These are phyloP conservation scores for Tricholoma flavovirens DNA, from an alignment of 768 basidiomycete genomes.

Conservation along the genomic window DNA sequence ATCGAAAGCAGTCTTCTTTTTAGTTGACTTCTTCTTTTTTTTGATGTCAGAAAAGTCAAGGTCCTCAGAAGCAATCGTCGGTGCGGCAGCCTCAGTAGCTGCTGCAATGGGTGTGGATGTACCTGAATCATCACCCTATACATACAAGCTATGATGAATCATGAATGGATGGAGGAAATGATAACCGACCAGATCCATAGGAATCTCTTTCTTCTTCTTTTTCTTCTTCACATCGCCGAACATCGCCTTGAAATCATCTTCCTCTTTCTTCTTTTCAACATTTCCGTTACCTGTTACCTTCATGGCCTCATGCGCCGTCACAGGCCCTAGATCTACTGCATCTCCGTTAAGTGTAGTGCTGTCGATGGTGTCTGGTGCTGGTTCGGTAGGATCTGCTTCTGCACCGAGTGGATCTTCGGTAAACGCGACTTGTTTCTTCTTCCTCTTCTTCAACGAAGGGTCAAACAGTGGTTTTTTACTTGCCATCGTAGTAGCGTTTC, in stretches of 20 bases:
- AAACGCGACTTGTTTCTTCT: conserved; percentile 85
- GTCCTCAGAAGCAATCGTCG: conserved; percentile 61
- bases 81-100: conserved; percentile 35
- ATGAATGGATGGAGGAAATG: conserved; percentile 3
- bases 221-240: conserved; percentile 89
- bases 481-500: conserved; percentile 33
- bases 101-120: conserved; percentile 52
- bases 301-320: conserved; percentile 74
- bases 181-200: conserved; percentile 65
- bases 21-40: conserved; percentile 87
- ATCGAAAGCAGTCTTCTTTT: conserved; percentile 87
- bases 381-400: conserved; percentile 77
- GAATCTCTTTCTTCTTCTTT: conserved; percentile 91
- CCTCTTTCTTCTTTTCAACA: conserved; percentile 50
- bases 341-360: conserved; percentile 64
- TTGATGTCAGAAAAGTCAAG: conserved; percentile 95
- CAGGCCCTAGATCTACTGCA: conserved; percentile 69
- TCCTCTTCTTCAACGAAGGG: conserved; percentile 78
- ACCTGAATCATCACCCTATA: conserved; percentile 67
- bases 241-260: conserved; percentile 77
- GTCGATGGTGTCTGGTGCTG: conserved; percentile 70
- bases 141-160: conserved; percentile 1
- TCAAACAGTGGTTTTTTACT: conserved; percentile 78
- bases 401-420: conserved; percentile 79
- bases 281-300: conserved; percentile 39